Evolutionary conservation across 495 filamentous ascomycete species (phyloP).

Genomic region (Filosporella fistucella): DNA sequence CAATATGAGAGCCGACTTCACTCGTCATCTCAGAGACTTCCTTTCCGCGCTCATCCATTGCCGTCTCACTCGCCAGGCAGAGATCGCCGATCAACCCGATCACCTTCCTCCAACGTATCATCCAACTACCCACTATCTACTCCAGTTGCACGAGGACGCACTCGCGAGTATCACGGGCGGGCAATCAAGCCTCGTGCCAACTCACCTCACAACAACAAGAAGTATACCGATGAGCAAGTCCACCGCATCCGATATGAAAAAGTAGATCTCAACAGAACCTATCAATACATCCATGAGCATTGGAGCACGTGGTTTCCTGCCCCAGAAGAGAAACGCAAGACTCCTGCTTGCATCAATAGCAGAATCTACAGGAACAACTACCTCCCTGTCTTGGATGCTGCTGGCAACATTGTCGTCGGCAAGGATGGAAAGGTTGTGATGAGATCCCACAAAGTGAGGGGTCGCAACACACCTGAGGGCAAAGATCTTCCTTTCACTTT

Average conservation of each 20-base stretch:
- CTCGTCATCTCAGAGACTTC: no score
- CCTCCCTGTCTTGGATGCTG: background rate
- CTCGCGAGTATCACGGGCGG: no score
- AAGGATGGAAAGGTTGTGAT: slow-evolving; percentile 8
- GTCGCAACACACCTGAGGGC: slow-evolving; percentile 1
- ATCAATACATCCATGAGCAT: background rate
- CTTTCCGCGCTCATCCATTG: no score
- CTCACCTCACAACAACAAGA: slow-evolving; percentile 16
- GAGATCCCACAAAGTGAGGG: background rate
- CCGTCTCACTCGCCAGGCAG: no score
- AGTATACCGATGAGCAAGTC: slow-evolving; percentile 12
- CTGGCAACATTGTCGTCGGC: background rate
- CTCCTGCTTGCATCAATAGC: slow-evolving; percentile 6
- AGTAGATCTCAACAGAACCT: no score
- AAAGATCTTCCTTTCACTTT: slow-evolving; percentile 11
- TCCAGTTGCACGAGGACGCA: no score
- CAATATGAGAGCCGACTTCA: no score
- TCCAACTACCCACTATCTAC: no score
- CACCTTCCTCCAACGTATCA: no score
- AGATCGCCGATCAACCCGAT: no score
- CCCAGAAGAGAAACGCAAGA: background rate
- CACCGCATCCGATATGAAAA: slow-evolving; percentile 16
- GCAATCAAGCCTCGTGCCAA: no score
- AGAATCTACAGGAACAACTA: slow-evolving; percentile 17
- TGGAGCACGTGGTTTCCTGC: background rate